Percentiles rank a stretch among this genome's conserved stretches.
Evolutionary conservation across 1,284 basidiomycete genomes (phyloP).

Genomic region (Ganoderma boninense): DNA sequence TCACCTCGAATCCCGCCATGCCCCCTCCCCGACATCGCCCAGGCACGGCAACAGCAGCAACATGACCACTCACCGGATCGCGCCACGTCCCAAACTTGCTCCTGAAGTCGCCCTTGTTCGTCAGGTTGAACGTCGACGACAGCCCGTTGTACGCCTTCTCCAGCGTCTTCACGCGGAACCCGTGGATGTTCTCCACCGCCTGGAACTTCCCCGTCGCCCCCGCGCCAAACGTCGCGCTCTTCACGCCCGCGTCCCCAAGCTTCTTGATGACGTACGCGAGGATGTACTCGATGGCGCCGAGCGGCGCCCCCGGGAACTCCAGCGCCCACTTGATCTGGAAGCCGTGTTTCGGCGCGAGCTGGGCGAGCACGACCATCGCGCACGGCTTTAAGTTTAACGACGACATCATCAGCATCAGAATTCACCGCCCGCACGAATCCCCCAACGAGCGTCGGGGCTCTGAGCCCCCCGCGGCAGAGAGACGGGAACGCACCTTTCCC

Average conservation of each 20-base stretch:
- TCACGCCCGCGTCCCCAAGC: slow-evolving; percentile 52
- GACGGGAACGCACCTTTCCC: slow-evolving; percentile 42
- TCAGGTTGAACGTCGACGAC: slow-evolving; percentile 49
- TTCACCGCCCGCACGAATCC: background rate
- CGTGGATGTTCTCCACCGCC: slow-evolving; percentile 47
- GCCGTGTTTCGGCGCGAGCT: slow-evolving; percentile 57
- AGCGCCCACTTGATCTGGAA: slow-evolving; percentile 69
- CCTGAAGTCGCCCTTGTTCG: slow-evolving; percentile 55
- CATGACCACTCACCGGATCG: slow-evolving; percentile 42
- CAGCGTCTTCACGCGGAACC: slow-evolving; percentile 50
- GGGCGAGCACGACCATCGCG: slow-evolving; percentile 60
- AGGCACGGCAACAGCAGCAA: background rate
- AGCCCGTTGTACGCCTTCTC: slow-evolving; percentile 56
- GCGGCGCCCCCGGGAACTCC: slow-evolving; percentile 62
- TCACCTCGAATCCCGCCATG: background rate
- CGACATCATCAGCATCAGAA: background rate
- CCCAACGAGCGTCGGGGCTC: background rate
- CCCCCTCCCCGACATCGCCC: background rate
- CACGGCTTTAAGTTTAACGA: slow-evolving; percentile 40
- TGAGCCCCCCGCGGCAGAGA: background rate
- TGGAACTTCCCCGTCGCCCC: slow-evolving; percentile 49
- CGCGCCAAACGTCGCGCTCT: slow-evolving; percentile 55
- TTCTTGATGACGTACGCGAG: slow-evolving; percentile 56
- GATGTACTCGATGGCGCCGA: slow-evolving; percentile 56
- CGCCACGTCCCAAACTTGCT: slow-evolving; percentile 49